phyloP scores from a whole-genome alignment of 352 stramenopile genomes.

The Phytopythium aichiense region DNA sequence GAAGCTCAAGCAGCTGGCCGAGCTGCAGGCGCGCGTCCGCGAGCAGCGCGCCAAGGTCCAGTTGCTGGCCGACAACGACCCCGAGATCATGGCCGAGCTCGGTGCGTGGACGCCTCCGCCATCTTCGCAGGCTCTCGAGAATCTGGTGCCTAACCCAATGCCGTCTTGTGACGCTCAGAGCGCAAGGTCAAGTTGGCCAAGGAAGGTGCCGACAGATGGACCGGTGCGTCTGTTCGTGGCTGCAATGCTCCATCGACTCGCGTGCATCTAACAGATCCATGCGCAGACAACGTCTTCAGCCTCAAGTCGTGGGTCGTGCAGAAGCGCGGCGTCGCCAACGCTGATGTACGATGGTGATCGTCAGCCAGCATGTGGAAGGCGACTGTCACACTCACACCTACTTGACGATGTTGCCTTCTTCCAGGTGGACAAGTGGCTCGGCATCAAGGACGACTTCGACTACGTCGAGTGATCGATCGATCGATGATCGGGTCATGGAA shows the following conservation, averaged over 20 bases:
- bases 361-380: neutral
- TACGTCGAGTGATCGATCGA: slow-evolving; percentile 56
- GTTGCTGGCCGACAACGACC: slow-evolving; percentile 70
- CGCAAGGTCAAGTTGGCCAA: slow-evolving; percentile 62
- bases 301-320: slow-evolving; percentile 77
- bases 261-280: neutral
- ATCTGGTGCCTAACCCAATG: neutral
- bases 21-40: slow-evolving; percentile 48
- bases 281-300: slow-evolving; percentile 76
- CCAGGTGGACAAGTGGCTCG: slow-evolving; percentile 84
- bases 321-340: slow-evolving; percentile 60
- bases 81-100: slow-evolving; percentile 56
- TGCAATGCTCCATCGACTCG: neutral
- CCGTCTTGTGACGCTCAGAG: slow-evolving; percentile 17
- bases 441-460: slow-evolving; percentile 85
- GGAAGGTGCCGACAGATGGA: slow-evolving; percentile 70
- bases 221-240: slow-evolving; percentile 23
- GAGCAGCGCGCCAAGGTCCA: slow-evolving; percentile 50
- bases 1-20: slow-evolving; percentile 50
- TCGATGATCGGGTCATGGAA: neutral
- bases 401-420: neutral
- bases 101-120: slow-evolving; percentile 13
- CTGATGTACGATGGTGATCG: slow-evolving; percentile 33
- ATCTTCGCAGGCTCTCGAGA: neutral
- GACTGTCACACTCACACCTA: neutral